Conservation (phyloP, 164 flowering plant genomes). For the Buxus sempervirens region DNA sequence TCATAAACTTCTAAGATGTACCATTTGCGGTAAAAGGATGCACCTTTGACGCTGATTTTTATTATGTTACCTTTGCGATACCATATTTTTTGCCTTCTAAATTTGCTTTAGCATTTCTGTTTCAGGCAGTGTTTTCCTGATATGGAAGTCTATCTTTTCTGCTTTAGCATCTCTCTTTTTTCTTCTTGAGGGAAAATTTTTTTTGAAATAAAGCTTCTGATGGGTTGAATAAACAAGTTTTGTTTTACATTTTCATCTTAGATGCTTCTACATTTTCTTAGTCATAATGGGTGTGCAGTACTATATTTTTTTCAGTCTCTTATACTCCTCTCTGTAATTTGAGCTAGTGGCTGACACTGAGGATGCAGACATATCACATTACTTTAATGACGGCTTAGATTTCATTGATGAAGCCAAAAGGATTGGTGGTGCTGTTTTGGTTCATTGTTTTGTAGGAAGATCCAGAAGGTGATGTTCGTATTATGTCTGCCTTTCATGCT, state of each 20-base stretch:
- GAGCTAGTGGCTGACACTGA: conserved; percentile 55
- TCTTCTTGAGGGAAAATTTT: no score
- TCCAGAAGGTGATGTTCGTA: conserved; percentile 72
- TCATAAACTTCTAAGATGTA: no score
- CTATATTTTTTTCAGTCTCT: background rate
- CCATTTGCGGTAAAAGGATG: no score
- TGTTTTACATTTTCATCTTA: background rate
- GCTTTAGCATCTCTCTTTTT: no score
- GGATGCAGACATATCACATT: conserved; percentile 41
- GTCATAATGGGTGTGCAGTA: background rate
- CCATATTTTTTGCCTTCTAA: no score
- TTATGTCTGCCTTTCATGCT: background rate
- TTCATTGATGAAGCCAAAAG: conserved; percentile 86
- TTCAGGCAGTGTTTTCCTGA: no score
- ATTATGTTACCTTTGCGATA: no score
- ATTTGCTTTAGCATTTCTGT: no score
- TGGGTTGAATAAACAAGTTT: background rate
- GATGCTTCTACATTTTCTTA: background rate
- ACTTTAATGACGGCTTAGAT: conserved; percentile 74
- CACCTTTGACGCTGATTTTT: no score
- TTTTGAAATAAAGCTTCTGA: background rate
- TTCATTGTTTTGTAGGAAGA: conserved; percentile 85
- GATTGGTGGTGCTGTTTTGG: conserved; percentile 72
- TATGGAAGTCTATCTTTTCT: no score
- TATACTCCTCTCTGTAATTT: conserved; percentile 20